Evolutionary conservation across 768 basidiomycete genomes (phyloP), one percentile per base, ranked within the genome.

Genomic region (Panaeolus papilionaceus): DNA sequence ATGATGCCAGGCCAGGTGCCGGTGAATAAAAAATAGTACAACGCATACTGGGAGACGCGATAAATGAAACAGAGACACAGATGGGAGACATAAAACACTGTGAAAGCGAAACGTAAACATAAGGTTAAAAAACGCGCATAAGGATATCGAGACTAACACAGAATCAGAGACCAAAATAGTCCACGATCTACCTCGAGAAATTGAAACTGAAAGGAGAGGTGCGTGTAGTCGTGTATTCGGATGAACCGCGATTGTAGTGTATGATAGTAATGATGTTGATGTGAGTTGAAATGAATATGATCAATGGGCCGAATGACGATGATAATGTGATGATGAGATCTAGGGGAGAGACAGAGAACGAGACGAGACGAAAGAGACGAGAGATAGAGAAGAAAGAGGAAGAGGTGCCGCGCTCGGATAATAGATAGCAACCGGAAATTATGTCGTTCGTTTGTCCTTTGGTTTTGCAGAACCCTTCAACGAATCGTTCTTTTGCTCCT

Each of bases 321-420:
- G 70, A 62, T 63, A 62, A 66, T 42, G 28, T 66, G 62, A 63
- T 64, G 64, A 44, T 63, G 49, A 65, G 64, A 64, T 65, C 68
- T 69, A 63, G 68, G 38, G 54, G n/a, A 20, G 64, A 69, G 64
- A 68, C 64, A 70, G 70, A 72, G 68, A 74, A 71, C 74, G 70
- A 70, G 72, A 75, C 72, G 70, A 61, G 72, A 68, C 33, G 63
- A 70, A 69, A 67, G 71, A 68, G 69, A 76, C 66, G 71, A 71
- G 71, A 72, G 70, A 75, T 62, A 66, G 70, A 69, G 72, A 70
- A 75, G 66, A 72, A 70, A 76, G 72, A 73, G 73, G 70, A 63
- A 64, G 66, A 69, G 71, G 54, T 58, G 28, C 54, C 54, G 54
- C 54, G 54, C 54, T 28, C 28, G 54, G 54, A 58, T 37, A 58